These are phyloP conservation scores for Pseudevernia furfuracea DNA, from an alignment of 495 filamentous ascomycete genomes.

Conservation along the genomic window DNA sequence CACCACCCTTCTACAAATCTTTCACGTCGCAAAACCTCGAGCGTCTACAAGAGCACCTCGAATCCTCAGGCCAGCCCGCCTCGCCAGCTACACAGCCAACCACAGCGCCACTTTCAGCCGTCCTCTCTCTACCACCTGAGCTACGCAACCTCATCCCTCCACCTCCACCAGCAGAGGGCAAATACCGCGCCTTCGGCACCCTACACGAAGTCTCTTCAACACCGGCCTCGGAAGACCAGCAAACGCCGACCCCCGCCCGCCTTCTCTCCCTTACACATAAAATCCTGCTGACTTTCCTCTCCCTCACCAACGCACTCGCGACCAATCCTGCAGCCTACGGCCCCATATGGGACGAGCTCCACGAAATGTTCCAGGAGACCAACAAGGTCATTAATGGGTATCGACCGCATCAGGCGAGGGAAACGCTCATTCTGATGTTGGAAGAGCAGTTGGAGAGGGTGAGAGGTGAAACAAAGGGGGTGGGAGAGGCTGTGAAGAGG, in stretches of 20 bases:
- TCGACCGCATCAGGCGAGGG: slow-evolving; percentile 88
- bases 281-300: slow-evolving; percentile 75
- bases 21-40: slow-evolving; percentile 75
- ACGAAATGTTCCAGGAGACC: slow-evolving; percentile 75
- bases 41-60: slow-evolving; percentile 49
- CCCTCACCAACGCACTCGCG: slow-evolving; percentile 63
- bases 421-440: slow-evolving; percentile 86
- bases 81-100: slow-evolving; percentile 20
- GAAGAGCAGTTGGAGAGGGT: slow-evolving; percentile 72
- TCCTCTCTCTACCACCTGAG: slow-evolving; percentile 59
- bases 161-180: slow-evolving; percentile 57
- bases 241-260: slow-evolving; percentile 48
- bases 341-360: slow-evolving; percentile 66
- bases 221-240: slow-evolving; percentile 56
- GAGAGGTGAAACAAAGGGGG: slow-evolving; percentile 55
- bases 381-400: slow-evolving; percentile 91
- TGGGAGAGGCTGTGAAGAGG: slow-evolving; percentile 54
- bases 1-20: slow-evolving; percentile 82
- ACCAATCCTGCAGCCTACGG: slow-evolving; percentile 51
- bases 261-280: slow-evolving; percentile 74
- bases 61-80: slow-evolving; percentile 37
- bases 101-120: slow-evolving; percentile 25
- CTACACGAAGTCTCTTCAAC: slow-evolving; percentile 55
- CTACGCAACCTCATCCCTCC: slow-evolving; percentile 78
- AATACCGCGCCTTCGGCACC: slow-evolving; percentile 69